These are phyloP conservation scores for Apiospora kogelbergensis DNA, from an alignment of 2,329 filamentous ascomycete species.

Conservation along the genomic window DNA sequence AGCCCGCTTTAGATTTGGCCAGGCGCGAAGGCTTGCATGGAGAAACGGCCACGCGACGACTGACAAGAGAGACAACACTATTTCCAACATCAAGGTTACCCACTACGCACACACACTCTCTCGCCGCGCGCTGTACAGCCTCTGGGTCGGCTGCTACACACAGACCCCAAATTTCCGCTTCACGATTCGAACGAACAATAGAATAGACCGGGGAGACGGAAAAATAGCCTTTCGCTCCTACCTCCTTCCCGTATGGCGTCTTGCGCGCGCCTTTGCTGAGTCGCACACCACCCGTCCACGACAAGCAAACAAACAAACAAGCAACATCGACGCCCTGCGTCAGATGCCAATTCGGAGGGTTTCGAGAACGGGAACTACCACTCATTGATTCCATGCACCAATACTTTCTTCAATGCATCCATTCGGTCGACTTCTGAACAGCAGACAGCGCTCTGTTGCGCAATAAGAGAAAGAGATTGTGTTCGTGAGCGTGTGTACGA, in stretches of 20 bases:
- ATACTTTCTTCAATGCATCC: slow-evolving; percentile 1
- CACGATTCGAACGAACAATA: slow-evolving; percentile 2
- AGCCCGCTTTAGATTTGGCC: background rate
- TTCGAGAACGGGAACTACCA: background rate
- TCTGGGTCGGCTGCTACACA: slow-evolving; percentile 1
- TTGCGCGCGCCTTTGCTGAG: background rate
- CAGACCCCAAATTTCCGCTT: slow-evolving; percentile 6
- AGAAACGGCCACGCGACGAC: slow-evolving; percentile 7
- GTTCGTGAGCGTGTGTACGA: background rate
- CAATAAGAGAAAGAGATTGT: slow-evolving; percentile 3
- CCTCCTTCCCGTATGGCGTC: background rate
- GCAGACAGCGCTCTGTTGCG: slow-evolving; percentile 5
- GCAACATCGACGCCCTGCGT: slow-evolving; percentile 1
- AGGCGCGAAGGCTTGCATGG: slow-evolving; percentile 3
- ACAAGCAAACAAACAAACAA: slow-evolving; percentile 10
- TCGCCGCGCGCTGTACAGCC: background rate
- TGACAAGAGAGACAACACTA: slow-evolving; percentile 5
- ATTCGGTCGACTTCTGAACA: background rate
- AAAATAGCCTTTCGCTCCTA: background rate
- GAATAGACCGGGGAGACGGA: background rate
- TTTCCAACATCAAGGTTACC: background rate
- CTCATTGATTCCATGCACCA: background rate
- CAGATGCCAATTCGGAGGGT: background rate
- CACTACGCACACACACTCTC: slow-evolving; percentile 1
- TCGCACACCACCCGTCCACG: background rate